These are phyloP conservation scores for Cerrena zonata DNA, from an alignment of 1,284 basidiomycete species.

Conservation along the genomic window DNA sequence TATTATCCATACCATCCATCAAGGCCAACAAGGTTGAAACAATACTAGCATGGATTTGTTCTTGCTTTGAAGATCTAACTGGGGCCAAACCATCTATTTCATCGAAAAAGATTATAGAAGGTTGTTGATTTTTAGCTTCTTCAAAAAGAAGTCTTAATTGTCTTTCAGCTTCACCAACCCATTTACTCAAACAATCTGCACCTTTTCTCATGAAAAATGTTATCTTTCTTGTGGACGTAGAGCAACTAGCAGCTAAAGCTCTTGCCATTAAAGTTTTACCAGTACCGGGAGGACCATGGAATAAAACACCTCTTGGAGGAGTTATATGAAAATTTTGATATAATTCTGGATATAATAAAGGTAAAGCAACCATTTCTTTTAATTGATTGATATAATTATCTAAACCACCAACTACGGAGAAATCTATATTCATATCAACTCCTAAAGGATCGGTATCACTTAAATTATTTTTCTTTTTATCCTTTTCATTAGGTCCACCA, in stretches of 20 bases:
- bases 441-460: conserved; percentile 96
- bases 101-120: conserved; percentile 95
- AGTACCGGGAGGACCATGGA: conserved; percentile 94
- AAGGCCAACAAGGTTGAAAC: conserved; percentile 93
- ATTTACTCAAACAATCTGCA: conserved; percentile 95
- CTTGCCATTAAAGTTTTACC: conserved; percentile 91
- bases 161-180: conserved; percentile 98
- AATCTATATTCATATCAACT: conserved; percentile 89
- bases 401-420: conserved; percentile 95
- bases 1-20: conserved; percentile 99
- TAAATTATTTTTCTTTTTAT: too few relatives aligned
- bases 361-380: conserved; percentile 98
- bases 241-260: conserved; percentile 89
- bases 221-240: conserved; percentile 84
- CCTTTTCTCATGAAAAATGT: conserved; percentile 99
- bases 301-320: conserved; percentile 93
- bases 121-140: conserved; percentile 88
- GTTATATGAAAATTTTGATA: conserved; percentile 94
- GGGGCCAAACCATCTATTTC: conserved; percentile 99
- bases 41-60: conserved; percentile 97
- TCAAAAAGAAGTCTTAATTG: conserved; percentile 95
- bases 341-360: conserved; percentile 93
- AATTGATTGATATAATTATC: conserved; percentile 95
- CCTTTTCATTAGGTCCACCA: too few relatives aligned
- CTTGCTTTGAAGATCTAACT: conserved; percentile 95